Evolutionary conservation across 1,284 basidiomycete species (phyloP), one percentile per base, ranked within the genome.

Genomic region (Cutaneotrichosporon sp.): DNA sequence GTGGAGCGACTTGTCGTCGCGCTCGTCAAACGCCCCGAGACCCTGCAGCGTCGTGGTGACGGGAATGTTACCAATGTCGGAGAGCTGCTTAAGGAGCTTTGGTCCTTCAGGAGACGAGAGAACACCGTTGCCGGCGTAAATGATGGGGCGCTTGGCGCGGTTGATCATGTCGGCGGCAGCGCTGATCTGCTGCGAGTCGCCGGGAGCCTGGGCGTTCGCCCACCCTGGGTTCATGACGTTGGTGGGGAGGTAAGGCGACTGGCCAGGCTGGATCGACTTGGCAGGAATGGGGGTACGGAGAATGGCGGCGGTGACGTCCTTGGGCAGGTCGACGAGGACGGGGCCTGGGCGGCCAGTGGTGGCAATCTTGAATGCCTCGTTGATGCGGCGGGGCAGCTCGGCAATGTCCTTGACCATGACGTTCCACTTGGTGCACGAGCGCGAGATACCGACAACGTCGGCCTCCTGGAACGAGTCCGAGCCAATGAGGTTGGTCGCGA

Each of bases 341-440:
- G 96, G 94, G 3, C 94, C 94, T 1, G 93, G 94, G 38, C 96
- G 85, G 2, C 94, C 96, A 9, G 90, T 90, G 2, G 90, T 96
- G 33, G 96, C 94, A 62, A 98, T 97, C 77, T 97, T 96, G 84
- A 98, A 98, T 0, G 94, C 96, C 76, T 98, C 94, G 74, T 97
- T 98, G 76, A 98, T 96, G 60, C 94, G 82, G 46, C 94, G 80
- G 8, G 94, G 96, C 4, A 97, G 81, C 76, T 97, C 94, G 22
- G 88, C 77, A 59, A 98, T 90, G 72, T 96, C 92, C 77, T 97
- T 97, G 58, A 98, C 90, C 92, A 97, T 96, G 61, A 98, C 93
- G 74, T 98, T 98, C 96, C 94, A 98, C 76, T 98, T 98, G 23
- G 96, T 97, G 79, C 94, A 98, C 63, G 86, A 86, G 59, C 94